phyloP scores from a whole-genome alignment of 1,139 yeast genomes.

The Candida sp. region DNA sequence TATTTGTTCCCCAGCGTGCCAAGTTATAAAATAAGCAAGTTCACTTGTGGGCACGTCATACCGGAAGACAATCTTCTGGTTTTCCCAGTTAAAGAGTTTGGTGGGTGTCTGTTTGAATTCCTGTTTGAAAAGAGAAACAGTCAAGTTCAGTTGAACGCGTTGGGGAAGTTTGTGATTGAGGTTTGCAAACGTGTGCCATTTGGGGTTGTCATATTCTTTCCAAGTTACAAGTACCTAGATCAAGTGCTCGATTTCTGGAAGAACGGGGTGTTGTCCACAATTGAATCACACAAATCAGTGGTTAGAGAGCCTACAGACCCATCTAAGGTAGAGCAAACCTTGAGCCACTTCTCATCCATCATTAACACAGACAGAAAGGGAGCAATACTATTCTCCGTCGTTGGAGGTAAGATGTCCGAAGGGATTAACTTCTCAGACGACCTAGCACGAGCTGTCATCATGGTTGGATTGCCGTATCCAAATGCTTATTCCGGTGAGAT shows the following conservation, averaged over 20 bases:
- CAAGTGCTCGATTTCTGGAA: slow-evolving; percentile 58
- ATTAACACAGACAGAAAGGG: slow-evolving; percentile 39
- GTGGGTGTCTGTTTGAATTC: slow-evolving; percentile 55
- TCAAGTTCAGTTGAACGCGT: slow-evolving; percentile 43
- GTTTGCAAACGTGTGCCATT: slow-evolving; percentile 57
- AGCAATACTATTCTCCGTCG: slow-evolving; percentile 81
- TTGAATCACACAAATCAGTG: slow-evolving; percentile 45
- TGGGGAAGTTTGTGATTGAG: slow-evolving; percentile 56
- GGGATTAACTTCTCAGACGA: slow-evolving; percentile 93
- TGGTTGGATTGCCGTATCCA: slow-evolving; percentile 93
- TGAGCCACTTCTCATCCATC: slow-evolving; percentile 53
- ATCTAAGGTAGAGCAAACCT: slow-evolving; percentile 43
- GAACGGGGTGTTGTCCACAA: slow-evolving; percentile 27
- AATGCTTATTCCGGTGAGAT: slow-evolving; percentile 85
- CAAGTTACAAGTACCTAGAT: slow-evolving; percentile 78
- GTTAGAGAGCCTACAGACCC: slow-evolving; percentile 62
- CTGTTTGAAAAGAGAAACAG: slow-evolving; percentile 68
- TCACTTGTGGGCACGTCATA: slow-evolving; percentile 86
- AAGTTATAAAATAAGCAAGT: slow-evolving; percentile 46
- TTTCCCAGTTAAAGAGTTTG: slow-evolving; percentile 43
- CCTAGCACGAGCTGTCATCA: slow-evolving; percentile 83
- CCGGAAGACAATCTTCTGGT: slow-evolving; percentile 73
- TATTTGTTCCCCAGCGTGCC: slow-evolving; percentile 66
- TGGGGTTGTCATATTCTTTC: slow-evolving; percentile 85
- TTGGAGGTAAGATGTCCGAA: slow-evolving; percentile 94